Base-by-base conservation (phyloP, 371 early-diverging fungal genomes). In the Amoeboaphelidium protococcarum region DNA sequence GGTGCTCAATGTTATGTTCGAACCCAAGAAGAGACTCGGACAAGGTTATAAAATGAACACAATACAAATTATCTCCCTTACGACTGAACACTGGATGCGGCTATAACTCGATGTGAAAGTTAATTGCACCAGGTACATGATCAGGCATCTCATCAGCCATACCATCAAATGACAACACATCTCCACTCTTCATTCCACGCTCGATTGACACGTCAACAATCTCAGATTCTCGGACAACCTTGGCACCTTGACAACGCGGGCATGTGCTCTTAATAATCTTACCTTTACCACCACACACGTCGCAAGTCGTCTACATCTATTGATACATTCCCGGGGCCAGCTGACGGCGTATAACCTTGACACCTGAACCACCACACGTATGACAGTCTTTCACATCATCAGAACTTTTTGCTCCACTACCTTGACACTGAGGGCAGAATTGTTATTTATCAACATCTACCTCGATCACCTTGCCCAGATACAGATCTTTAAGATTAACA, bases 111-210 rank as follows among this genome's bases (percentile, higher is more conserved):
- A 74, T 27, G 19, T 53, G 53, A 52, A 74, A 66, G 20, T 61
- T 49, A 23, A 72, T 47, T 45, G 72, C 70, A 16, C 71, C 71
- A 25, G 69, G 54, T 1, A 58, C 56, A 13, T 70, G 64, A 43
- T 94, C 95, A 16, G 95, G 90, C 25, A 69, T 64, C 55, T 91
- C 79, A 61, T 97, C 94, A 13, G 72, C 83, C 59, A 88, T 92
- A 43, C 77, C 73, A 44, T 90, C 89, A 53, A 89, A 76, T 13
- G 66, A 73, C 45, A 94, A 73, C 6, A 58, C 59, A 13, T 82
- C 71, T 16, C 79, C 84, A 53, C 82, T 74, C 4, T 58, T 56
- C 79, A 89, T 81, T 31, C 98, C 98, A 13, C 72, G 73, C 49
- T 87, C 84, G 45, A 97, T 60, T 19, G 65, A 60, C 26, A 96